Evolutionary conservation across 139 green algal genomes (phyloP).

Genomic region (Chlorella sp.): DNA sequence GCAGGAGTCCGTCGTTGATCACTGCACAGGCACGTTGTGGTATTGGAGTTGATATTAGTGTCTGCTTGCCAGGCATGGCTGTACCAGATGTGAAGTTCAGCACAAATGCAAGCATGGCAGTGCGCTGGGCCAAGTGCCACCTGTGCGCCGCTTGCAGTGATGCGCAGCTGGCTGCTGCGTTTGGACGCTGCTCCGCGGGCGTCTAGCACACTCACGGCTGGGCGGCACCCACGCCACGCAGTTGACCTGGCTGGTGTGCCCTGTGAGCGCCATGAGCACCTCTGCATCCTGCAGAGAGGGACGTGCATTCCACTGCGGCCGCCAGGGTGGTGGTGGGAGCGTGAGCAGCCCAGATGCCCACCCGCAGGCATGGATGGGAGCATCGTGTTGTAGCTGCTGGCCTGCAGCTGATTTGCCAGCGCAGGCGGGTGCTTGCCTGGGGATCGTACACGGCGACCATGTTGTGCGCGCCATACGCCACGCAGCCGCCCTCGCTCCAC

Average conservation of each 20-base stretch:
- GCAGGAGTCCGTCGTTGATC: neutral
- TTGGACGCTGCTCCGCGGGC: too few species aligned
- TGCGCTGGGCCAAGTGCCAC: neutral
- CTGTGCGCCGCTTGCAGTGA: too few species aligned
- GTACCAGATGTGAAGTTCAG: neutral
- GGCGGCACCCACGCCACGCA: constrained; percentile 69
- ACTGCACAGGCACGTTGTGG: neutral
- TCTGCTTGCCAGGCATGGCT: neutral
- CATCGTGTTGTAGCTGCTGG: neutral
- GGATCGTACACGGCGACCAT: constrained; percentile 62
- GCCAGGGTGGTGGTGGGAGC: too few species aligned
- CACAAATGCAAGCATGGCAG: neutral
- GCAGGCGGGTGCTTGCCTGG: constrained; percentile 27
- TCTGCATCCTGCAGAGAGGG: constrained; percentile 41
- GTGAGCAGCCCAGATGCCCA: too few species aligned
- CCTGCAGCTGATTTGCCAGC: neutral
- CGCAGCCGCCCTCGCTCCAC: constrained; percentile 55
- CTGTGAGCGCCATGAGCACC: constrained; percentile 53
- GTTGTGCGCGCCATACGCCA: constrained; percentile 65
- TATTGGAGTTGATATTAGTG: neutral
- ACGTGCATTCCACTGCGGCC: too few species aligned
- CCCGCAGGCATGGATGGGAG: too few species aligned
- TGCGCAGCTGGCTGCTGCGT: too few species aligned
- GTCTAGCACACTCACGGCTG: too few species aligned
- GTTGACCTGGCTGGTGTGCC: constrained; percentile 67